phyloP scores from a whole-genome alignment of 306 rosid genomes.

The Elaeagnus macrophylla region DNA sequence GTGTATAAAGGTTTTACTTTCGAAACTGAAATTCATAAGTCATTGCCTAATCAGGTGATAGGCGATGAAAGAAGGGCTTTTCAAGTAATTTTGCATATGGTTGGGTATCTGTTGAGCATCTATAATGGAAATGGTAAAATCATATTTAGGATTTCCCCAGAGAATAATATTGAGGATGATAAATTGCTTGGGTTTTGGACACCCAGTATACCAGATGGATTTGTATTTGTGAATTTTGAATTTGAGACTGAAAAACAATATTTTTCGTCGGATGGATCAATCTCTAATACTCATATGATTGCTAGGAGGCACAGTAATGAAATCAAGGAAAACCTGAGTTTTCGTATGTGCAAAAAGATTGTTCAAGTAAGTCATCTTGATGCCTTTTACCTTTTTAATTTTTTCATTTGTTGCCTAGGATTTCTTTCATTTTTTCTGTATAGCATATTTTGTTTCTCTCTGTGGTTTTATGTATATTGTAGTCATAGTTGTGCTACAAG shows the following conservation, averaged over 20 bases:
- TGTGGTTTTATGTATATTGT: too few relatives aligned
- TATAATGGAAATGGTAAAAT: conserved; percentile 32
- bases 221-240: conserved; percentile 44
- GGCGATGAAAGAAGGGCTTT: conserved; percentile 74
- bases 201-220: conserved; percentile 29
- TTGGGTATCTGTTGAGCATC: conserved; percentile 46
- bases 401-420: neutral
- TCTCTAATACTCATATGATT: conserved; percentile 22
- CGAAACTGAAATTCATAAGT: conserved; percentile 46
- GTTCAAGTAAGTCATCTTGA: conserved; percentile 40
- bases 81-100: conserved; percentile 68
- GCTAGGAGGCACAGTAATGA: conserved; percentile 32
- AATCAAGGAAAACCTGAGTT: conserved; percentile 48
- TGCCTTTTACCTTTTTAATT: neutral
- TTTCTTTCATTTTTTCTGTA: neutral
- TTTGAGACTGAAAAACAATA: conserved; percentile 34
- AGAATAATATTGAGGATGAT: conserved; percentile 32
- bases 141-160: conserved; percentile 33
- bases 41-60: conserved; percentile 52
- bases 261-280: conserved; percentile 29
- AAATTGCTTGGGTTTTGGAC: conserved; percentile 36
- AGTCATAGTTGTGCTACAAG: too few relatives aligned
- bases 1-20: conserved; percentile 49
- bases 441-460: too few relatives aligned
- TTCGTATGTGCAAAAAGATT: conserved; percentile 55